phyloP scores from a whole-genome alignment of 805 yeast genomes.

The Brettanomyces nanus region DNA sequence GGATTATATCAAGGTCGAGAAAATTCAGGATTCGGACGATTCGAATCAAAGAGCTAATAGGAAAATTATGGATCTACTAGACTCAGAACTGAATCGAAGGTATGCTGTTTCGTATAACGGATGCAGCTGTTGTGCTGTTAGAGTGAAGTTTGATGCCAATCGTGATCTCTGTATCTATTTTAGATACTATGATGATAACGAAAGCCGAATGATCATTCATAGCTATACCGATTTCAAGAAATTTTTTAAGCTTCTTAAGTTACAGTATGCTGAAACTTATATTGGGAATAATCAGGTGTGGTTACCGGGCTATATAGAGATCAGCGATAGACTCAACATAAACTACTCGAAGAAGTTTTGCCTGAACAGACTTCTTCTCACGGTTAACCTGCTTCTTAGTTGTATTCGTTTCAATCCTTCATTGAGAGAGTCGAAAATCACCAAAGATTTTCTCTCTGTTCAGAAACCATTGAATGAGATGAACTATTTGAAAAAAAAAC shows the following conservation, averaged over 20 bases:
- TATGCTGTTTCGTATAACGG: conserved; percentile 15
- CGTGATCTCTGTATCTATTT: conserved; percentile 22
- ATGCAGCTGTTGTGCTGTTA: conserved; percentile 23
- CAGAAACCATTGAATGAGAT: conserved; percentile 21
- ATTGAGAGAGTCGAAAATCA: conserved; percentile 26
- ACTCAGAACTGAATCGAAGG: conserved; percentile 17
- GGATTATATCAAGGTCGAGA: conserved; percentile 37
- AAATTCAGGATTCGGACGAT: conserved; percentile 7
- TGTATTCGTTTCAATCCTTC: conserved; percentile 32
- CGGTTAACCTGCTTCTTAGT: conserved; percentile 41
- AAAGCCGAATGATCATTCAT: conserved; percentile 18
- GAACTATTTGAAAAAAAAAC: conserved; percentile 9
- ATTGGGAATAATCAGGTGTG: conserved; percentile 12
- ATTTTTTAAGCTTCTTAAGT: conserved; percentile 26
- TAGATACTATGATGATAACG: conserved; percentile 7
- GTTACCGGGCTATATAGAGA: conserved; percentile 16
- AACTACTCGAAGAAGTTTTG: conserved; percentile 33
- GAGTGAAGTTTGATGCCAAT: conserved; percentile 26
- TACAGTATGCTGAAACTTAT: conserved; percentile 29
- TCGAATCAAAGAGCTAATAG: conserved; percentile 7
- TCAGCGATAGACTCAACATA: conserved; percentile 17
- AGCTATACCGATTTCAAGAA: conserved; percentile 25
- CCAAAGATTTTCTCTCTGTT: conserved; percentile 35
- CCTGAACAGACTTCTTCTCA: conserved; percentile 38
- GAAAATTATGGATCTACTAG: conserved; percentile 28